Evolutionary conservation across 78 protist species (phyloP), one percentile per base, ranked within the genome.

Genomic region (Dictyostelium brefeldianum): DNA sequence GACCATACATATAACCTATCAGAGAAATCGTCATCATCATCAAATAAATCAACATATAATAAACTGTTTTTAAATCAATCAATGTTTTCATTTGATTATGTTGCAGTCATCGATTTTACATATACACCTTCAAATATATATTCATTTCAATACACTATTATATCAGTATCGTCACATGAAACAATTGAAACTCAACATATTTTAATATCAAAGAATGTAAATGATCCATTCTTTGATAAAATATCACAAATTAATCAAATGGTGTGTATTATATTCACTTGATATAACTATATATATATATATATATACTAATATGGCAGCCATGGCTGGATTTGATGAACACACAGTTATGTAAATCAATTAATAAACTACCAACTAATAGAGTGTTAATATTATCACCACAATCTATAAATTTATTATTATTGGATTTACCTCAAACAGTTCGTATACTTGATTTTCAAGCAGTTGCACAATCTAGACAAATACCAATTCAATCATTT

Each of bases 371-470:
- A 62, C 43, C 43, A 36, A 25, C 8, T 10, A 36, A 41, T 29
- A 67, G 14, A 31, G 48, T 67, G 15, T 67, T 67, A 67, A 17
- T 67, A 31, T 3, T 67, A 11, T 67, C 75, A 14, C 75, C 75
- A 67, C 75, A 67, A 67, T 67, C 75, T 25, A 41, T 67, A 14
- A 67, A 67, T 15, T 15, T 67, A 4, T 36, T 36, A 10, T 31
- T 67, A 31, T 67, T 67, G 36, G 17, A 67, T 67, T 31, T 67
- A 67, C 75, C 75, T 11, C 4, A 1, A 12, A 15, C 17, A 25
- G 43, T 67, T 67, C 20, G 22, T 15, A 17, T 67, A 15, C 18
- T 67, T 17, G 75, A 67, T 67, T 67, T 67, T 67, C 75, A 67
- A 67, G 4, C 1, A 31, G 9, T 31, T 14, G 43, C 75, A 67